These are phyloP conservation scores for Oenanthe sinensis DNA, from an alignment of 129 eudicot genomes.

Conservation along the genomic window DNA sequence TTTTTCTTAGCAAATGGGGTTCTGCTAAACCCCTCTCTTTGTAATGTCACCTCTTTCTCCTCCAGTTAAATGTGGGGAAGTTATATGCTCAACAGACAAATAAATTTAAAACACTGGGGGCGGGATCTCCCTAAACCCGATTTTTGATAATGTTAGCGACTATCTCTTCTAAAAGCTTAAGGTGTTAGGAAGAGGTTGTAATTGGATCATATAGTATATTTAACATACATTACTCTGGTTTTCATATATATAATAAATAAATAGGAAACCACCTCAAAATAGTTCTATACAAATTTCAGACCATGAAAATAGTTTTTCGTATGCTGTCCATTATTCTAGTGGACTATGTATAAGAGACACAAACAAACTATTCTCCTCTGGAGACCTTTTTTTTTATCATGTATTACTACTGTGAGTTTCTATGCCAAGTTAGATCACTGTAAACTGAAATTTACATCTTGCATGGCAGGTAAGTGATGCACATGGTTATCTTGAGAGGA, in stretches of 20 bases:
- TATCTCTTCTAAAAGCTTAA: background rate
- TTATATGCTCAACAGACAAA: background rate
- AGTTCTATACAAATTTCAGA: background rate
- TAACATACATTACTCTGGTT: too few species aligned
- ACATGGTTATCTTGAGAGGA: constrained; percentile 75
- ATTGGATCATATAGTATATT: background rate
- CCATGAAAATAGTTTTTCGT: background rate
- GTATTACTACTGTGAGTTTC: background rate
- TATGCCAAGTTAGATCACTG: background rate
- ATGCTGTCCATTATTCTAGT: background rate
- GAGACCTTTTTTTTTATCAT: background rate
- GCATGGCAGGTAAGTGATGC: constrained; percentile 75
- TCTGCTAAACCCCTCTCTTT: background rate
- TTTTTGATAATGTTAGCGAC: background rate
- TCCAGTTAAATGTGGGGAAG: background rate
- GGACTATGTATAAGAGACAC: background rate
- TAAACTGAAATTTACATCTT: background rate
- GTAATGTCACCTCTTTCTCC: background rate
- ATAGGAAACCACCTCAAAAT: background rate
- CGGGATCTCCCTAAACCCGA: background rate
- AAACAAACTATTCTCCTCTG: background rate
- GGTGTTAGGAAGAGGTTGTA: background rate
- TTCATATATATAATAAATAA: too few species aligned
- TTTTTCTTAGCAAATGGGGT: background rate
- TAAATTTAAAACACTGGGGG: background rate